Conservation (phyloP, 768 basidiomycete genomes). For the Pulveroboletus sp. region DNA sequence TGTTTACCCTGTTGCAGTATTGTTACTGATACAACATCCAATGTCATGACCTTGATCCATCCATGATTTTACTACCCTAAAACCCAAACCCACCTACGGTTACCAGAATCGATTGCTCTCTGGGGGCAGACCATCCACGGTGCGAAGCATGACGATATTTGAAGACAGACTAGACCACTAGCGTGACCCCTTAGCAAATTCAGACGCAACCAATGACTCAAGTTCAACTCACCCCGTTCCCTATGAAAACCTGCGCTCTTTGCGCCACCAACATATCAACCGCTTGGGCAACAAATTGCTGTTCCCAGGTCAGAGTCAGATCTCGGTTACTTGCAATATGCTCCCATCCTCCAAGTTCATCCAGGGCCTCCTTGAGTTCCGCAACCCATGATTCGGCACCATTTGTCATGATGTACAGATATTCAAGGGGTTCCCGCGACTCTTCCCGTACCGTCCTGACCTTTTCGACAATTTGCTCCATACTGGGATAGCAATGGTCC, state of each 20-base stretch:
- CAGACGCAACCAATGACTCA: not conserved
- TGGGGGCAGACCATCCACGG: constrained; percentile 21
- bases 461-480: constrained; percentile 39
- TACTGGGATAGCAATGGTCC: constrained; percentile 41
- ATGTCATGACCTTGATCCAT: too few relatives aligned
- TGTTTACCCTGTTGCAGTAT: too few relatives aligned
- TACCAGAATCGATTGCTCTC: constrained; percentile 36
- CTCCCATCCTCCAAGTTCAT: constrained; percentile 33
- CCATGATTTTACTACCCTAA: too few relatives aligned
- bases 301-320: constrained; percentile 38
- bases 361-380: constrained; percentile 35
- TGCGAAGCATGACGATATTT: constrained; percentile 38
- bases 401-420: constrained; percentile 50
- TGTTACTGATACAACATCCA: too few relatives aligned
- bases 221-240: constrained; percentile 45
- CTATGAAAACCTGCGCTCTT: constrained; percentile 46
- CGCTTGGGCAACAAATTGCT: constrained; percentile 43
- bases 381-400: constrained; percentile 38
- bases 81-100: not conserved
- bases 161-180: constrained; percentile 43
- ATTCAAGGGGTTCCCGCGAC: constrained; percentile 25
- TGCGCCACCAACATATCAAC: constrained; percentile 50
- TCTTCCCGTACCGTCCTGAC: constrained; percentile 32
- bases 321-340: constrained; percentile 40
- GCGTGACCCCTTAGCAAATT: not conserved